Evolutionary conservation across 2,329 filamentous ascomycete species (phyloP).

Genomic region (Stemphylium beticola): DNA sequence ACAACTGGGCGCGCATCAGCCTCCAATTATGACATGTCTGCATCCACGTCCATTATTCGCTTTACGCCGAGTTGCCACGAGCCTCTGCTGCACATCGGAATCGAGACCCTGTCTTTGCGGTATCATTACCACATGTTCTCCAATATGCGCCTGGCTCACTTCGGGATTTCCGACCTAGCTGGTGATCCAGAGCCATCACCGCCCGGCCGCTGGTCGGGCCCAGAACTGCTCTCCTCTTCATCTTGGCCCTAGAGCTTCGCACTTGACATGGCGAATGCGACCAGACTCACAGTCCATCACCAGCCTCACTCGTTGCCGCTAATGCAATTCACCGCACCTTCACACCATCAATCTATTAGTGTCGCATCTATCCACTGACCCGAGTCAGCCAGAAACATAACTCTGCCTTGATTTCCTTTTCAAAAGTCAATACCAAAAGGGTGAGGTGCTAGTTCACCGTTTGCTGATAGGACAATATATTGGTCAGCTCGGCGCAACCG

Average conservation of each 20-base stretch:
- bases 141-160: neutral
- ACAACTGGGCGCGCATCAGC: constrained; percentile 32
- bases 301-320: constrained; percentile 23
- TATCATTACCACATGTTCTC: neutral
- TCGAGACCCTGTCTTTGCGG: neutral
- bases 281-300: constrained; percentile 3
- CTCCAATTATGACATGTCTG: constrained; percentile 39
- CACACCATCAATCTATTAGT: constrained; percentile 16
- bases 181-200: neutral
- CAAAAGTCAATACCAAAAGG: constrained; percentile 9
- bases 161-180: neutral
- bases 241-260: constrained; percentile 7
- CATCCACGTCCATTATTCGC: constrained; percentile 30
- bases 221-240: constrained; percentile 1
- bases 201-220: constrained; percentile 4
- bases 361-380: constrained; percentile 9
- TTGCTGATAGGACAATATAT: constrained; percentile 8
- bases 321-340: constrained; percentile 23
- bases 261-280: constrained; percentile 7
- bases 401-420: constrained; percentile 11
- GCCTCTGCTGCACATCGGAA: neutral
- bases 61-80: constrained; percentile 19
- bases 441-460: constrained; percentile 5
- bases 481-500: constrained; percentile 8
- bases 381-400: constrained; percentile 10